A percentile compares a stretch with the other conserved stretches of the same genome.
Conservation (phyloP, 2,329 filamentous ascomycete species). For the Aspergillus aculeatinus region DNA sequence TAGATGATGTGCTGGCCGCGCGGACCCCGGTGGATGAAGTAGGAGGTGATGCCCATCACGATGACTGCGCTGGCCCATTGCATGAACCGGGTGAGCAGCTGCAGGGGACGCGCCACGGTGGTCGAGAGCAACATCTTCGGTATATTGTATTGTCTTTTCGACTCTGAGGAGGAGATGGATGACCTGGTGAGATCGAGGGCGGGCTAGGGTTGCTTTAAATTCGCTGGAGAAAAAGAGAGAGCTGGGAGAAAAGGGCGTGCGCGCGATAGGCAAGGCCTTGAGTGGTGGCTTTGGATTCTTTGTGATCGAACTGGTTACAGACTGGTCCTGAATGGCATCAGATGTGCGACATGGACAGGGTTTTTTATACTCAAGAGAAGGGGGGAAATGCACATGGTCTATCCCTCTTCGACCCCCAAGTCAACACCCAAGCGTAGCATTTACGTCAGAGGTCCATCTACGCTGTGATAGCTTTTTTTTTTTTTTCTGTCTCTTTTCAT, state of each 20-base stretch:
- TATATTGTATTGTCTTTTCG: too few species aligned
- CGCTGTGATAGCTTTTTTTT: not conserved
- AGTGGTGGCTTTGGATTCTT: not conserved
- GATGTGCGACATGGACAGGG: not conserved
- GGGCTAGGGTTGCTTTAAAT: not conserved
- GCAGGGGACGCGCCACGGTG: constrained; percentile 30
- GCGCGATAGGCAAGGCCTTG: not conserved
- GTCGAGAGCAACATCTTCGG: constrained; percentile 23
- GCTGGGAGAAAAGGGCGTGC: not conserved
- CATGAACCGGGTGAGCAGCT: constrained; percentile 31
- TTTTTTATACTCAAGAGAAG: not conserved
- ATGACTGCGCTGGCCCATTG: constrained; percentile 43
- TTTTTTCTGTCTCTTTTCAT: not conserved
- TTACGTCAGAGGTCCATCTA: constrained; percentile 4
- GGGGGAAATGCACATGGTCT: not conserved
- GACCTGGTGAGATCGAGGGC: too few species aligned
- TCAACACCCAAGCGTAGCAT: not conserved
- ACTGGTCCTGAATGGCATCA: not conserved
- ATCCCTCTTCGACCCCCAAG: not conserved
- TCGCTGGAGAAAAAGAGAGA: not conserved
- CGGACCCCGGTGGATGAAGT: constrained; percentile 37
- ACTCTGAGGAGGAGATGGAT: too few species aligned
- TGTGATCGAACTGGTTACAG: not conserved
- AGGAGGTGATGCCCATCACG: constrained; percentile 43
- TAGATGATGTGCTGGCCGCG: constrained; percentile 39